Evolutionary conservation across 768 basidiomycete species (phyloP).

Genomic region (Podaxis rugospora): DNA sequence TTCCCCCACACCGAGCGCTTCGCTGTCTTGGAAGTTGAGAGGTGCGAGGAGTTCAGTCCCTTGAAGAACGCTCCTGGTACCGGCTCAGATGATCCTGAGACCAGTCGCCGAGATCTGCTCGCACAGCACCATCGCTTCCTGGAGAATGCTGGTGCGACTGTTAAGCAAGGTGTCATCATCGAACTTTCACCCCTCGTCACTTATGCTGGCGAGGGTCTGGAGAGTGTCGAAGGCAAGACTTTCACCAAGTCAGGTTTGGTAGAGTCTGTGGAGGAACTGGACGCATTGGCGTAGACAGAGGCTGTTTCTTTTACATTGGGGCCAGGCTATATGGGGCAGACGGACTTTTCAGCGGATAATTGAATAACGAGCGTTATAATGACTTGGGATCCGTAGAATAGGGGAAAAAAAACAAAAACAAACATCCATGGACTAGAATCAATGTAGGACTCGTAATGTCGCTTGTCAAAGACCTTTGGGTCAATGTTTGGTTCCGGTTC

Average conservation of each 20-base stretch:
- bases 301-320: background rate
- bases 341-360: conserved; percentile 4
- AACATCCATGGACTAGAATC: conserved; percentile 1
- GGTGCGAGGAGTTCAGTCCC: conserved; percentile 92
- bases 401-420: too few relatives aligned
- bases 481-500: background rate
- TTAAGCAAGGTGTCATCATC: conserved; percentile 76
- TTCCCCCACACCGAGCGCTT: conserved; percentile 87
- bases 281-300: conserved; percentile 50
- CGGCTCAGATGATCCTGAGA: conserved; percentile 84
- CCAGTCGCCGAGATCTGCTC: conserved; percentile 85
- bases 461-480: background rate
- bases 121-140: conserved; percentile 86
- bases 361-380: background rate
- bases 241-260: conserved; percentile 75
- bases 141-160: conserved; percentile 67
- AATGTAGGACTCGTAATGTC: background rate
- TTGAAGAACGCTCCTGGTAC: conserved; percentile 97
- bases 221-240: conserved; percentile 68
- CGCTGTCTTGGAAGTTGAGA: conserved; percentile 82
- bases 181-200: conserved; percentile 87
- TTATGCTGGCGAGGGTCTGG: conserved; percentile 91
- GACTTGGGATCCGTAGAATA: background rate
- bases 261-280: conserved; percentile 63
- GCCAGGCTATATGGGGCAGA: background rate